These are phyloP conservation scores for Amanita pseudoporphyria DNA, from an alignment of 768 basidiomycete species.

Conservation along the genomic window DNA sequence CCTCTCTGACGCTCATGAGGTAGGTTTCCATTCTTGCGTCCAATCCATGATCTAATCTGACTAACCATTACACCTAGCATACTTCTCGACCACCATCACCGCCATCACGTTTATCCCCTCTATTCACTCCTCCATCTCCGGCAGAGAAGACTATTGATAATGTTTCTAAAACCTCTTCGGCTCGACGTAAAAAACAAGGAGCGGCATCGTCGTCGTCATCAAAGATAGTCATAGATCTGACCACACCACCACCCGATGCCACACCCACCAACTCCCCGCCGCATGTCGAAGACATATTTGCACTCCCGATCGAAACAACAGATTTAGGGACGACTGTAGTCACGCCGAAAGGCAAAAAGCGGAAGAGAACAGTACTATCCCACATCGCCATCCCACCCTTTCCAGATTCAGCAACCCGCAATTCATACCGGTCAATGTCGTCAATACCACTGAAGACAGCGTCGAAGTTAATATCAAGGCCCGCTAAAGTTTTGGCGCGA, in stretches of 20 bases:
- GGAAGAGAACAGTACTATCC: slow-evolving; percentile 10
- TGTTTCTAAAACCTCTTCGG: too few relatives aligned
- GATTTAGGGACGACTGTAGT: not conserved
- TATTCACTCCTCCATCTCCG: slow-evolving; percentile 15
- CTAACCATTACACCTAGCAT: slow-evolving; percentile 4
- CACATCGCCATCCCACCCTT: slow-evolving; percentile 19
- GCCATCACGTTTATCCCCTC: not conserved
- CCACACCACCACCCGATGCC: not conserved
- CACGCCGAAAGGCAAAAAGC: not conserved
- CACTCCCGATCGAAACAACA: not conserved
- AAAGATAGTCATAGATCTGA: not conserved
- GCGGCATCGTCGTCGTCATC: not conserved
- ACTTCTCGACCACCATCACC: not conserved
- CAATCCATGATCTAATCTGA: not conserved
- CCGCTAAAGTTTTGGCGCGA: not conserved
- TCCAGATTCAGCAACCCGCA: slow-evolving; percentile 5
- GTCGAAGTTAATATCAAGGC: not conserved
- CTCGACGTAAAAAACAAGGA: not conserved
- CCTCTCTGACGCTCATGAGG: too few relatives aligned
- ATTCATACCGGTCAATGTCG: slow-evolving; percentile 12
- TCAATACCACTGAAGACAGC: not conserved
- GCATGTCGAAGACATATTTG: not conserved
- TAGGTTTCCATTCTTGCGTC: not conserved
- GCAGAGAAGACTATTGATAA: not conserved
- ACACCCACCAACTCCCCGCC: not conserved